Evolutionary conservation across 2,329 filamentous ascomycete genomes (phyloP).

Genomic region (Zymoseptoria crescenta): DNA sequence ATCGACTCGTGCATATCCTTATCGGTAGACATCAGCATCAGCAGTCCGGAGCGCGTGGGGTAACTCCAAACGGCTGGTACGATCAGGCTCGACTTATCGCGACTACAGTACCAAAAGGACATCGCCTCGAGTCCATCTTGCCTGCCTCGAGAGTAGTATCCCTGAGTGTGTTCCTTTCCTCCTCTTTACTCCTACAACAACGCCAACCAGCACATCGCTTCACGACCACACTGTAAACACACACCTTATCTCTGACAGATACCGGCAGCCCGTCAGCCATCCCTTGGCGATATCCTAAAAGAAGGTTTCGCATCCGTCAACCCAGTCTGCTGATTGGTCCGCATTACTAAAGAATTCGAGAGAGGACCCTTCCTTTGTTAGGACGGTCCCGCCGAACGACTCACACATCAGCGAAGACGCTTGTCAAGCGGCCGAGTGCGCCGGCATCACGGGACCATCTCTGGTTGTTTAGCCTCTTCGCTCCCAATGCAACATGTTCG

Average conservation of each 20-base stretch:
- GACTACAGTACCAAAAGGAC: background rate
- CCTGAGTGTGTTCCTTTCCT: background rate
- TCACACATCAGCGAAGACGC: background rate
- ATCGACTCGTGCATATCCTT: background rate
- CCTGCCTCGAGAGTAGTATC: background rate
- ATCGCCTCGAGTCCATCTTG: background rate
- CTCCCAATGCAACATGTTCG: conserved; percentile 31
- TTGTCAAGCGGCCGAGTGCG: background rate
- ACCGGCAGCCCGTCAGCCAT: background rate
- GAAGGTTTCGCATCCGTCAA: background rate
- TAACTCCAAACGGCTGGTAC: background rate
- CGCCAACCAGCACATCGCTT: background rate
- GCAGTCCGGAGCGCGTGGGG: background rate
- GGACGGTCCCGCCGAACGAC: background rate
- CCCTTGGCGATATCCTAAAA: background rate
- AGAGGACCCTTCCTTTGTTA: background rate
- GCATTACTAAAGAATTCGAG: background rate
- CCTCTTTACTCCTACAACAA: background rate
- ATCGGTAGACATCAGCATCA: background rate
- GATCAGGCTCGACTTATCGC: background rate
- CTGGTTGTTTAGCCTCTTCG: background rate
- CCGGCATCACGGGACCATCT: background rate
- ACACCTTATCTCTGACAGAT: background rate
- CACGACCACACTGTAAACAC: background rate
- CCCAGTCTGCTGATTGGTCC: background rate